Conservation (phyloP, 768 basidiomycete species). For the Coprinopsis sp. region DNA sequence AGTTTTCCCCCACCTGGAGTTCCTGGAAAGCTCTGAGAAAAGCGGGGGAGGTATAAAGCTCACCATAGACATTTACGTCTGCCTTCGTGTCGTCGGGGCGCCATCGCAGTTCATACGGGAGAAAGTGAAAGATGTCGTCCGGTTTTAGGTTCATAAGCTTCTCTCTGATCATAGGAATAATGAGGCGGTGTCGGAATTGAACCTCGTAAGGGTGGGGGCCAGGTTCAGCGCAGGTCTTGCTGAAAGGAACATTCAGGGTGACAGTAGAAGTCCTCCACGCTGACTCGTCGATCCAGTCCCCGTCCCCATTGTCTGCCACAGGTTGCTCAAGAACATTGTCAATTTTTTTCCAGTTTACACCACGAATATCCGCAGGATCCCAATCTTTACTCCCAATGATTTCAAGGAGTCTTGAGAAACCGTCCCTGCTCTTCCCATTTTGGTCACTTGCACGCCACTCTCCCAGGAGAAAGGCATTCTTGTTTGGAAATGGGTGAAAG, state of each 20-base stretch:
- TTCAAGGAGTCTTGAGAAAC: too few relatives aligned
- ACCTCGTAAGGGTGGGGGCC: background rate
- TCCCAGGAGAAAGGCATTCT: too few relatives aligned
- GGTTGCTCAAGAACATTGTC: background rate
- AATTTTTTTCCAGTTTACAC: too few relatives aligned
- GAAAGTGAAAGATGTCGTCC: slow-evolving; percentile 11
- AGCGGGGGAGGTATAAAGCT: slow-evolving; percentile 6
- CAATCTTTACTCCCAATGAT: too few relatives aligned
- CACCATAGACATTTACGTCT: background rate
- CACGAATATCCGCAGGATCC: too few relatives aligned
- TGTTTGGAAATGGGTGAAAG: too few relatives aligned
- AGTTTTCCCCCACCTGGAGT: background rate
- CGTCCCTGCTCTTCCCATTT: background rate
- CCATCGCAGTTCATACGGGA: slow-evolving; percentile 13
- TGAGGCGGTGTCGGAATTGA: too few relatives aligned
- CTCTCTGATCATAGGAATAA: too few relatives aligned
- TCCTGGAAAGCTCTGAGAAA: slow-evolving; percentile 8
- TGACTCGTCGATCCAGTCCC: background rate
- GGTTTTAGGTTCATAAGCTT: background rate
- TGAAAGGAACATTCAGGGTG: background rate
- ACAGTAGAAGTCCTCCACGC: background rate
- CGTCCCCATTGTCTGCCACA: background rate
- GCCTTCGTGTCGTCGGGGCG: too few relatives aligned
- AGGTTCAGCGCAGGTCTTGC: background rate
- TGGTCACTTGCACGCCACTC: too few relatives aligned